Evolutionary conservation across 768 basidiomycete species (phyloP).

Genomic region (Zangia roseola): DNA sequence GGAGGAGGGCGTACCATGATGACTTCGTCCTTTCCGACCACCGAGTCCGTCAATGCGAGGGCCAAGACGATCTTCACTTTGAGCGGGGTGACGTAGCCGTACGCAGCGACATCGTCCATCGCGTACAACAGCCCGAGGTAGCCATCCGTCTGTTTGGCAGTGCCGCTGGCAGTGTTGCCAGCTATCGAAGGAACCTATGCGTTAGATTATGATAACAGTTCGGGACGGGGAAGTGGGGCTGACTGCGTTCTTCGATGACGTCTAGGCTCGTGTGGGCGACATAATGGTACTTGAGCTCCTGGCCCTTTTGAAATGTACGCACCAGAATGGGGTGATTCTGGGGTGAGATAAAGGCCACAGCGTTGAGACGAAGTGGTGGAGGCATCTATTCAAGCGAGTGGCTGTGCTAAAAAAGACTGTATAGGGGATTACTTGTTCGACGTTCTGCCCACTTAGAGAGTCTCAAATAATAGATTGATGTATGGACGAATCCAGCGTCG

Average conservation of each 20-base stretch:
- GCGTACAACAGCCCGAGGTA: conserved; percentile 85
- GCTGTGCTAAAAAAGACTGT: no score
- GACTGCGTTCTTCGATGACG: conserved; percentile 89
- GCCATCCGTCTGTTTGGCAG: conserved; percentile 65
- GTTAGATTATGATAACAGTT: conserved; percentile 1
- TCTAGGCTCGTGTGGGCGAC: conserved; percentile 89
- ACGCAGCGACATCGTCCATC: conserved; percentile 92
- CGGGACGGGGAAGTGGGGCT: conserved; percentile 26
- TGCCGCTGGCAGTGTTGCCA: conserved; percentile 27
- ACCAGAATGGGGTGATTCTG: conserved; percentile 79
- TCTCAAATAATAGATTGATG: no score
- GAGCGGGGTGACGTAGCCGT: conserved; percentile 87
- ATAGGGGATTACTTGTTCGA: no score
- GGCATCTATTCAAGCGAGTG: conserved; percentile 46
- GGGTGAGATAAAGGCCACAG: conserved; percentile 82
- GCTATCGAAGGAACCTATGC: no score
- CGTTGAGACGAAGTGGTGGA: conserved; percentile 67
- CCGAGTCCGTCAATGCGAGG: conserved; percentile 74
- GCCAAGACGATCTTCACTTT: conserved; percentile 86
- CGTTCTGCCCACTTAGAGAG: no score
- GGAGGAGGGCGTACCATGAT: conserved; percentile 51
- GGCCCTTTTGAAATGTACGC: conserved; percentile 61
- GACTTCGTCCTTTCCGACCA: conserved; percentile 79
- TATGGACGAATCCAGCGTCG: no score
- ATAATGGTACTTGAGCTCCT: conserved; percentile 83